These are phyloP conservation scores for Corymbia citriodora DNA, from an alignment of 441 rosid genomes.

Conservation along the genomic window DNA sequence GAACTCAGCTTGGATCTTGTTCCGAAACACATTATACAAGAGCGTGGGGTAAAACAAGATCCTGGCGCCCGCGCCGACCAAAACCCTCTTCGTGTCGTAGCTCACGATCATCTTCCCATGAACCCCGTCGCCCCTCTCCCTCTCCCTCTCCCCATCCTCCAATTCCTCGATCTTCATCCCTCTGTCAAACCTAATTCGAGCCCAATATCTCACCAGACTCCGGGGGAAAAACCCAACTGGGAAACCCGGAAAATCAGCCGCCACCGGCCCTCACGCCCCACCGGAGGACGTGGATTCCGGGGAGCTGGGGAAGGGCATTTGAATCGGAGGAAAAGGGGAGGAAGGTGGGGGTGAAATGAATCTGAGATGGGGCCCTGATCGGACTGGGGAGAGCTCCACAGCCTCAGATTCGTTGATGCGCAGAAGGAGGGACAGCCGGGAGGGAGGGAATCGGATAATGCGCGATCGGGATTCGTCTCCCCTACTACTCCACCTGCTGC, in stretches of 20 bases:
- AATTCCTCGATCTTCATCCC: constrained; percentile 54
- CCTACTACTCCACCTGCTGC: neutral
- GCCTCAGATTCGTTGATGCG: neutral
- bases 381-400: neutral
- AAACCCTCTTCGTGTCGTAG: constrained; percentile 46
- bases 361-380: neutral
- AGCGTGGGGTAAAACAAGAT: constrained; percentile 78
- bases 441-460: neutral
- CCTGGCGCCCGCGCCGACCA: constrained; percentile 74
- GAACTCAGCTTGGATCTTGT: constrained; percentile 65
- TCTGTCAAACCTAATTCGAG: neutral
- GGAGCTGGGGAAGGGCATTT: neutral
- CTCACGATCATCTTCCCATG: constrained; percentile 24
- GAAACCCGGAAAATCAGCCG: neutral
- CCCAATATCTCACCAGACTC: neutral
- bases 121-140: constrained; percentile 5
- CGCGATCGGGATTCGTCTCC: neutral
- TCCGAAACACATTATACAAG: constrained; percentile 57
- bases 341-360: neutral
- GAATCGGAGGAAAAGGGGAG: neutral
- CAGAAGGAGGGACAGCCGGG: neutral
- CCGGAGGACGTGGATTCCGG: neutral
- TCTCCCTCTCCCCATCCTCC: constrained; percentile 28
- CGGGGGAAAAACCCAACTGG: neutral
- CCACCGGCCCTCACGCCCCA: neutral